phyloP scores from a whole-genome alignment of 148 eudicot species.

The Oxyria digyna region DNA sequence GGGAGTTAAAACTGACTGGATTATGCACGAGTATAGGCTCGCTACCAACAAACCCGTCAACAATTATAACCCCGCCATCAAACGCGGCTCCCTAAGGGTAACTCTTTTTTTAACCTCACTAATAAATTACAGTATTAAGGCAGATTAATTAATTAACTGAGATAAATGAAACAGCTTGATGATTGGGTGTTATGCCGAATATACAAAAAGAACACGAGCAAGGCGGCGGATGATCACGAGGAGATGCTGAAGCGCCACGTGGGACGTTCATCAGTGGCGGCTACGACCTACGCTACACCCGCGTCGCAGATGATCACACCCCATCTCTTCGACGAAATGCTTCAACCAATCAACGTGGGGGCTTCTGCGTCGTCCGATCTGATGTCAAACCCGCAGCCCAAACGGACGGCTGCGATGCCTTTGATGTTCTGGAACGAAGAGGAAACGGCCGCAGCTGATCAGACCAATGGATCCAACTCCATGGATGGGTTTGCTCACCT shows the following conservation, averaged over 20 bases:
- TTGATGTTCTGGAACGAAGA: neutral
- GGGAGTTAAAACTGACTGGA: constrained; percentile 2
- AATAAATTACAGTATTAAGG: too few species aligned
- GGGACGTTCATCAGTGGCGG: neutral
- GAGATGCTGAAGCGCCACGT: neutral
- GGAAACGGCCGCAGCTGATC: neutral
- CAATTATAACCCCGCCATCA: neutral
- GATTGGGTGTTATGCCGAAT: constrained; percentile 5
- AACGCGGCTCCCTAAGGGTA: neutral
- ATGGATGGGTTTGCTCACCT: neutral
- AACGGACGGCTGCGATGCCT: neutral
- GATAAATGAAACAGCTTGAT: neutral
- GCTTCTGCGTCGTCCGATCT: neutral
- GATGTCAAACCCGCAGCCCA: neutral
- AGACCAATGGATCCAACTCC: neutral
- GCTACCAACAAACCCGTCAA: neutral
- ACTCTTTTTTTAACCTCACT: neutral
- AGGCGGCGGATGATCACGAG: neutral
- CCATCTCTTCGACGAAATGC: neutral
- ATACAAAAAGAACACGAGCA: neutral
- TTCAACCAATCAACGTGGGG: neutral
- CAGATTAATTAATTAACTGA: neutral
- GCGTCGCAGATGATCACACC: neutral
- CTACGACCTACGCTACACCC: neutral
- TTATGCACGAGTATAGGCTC: constrained; percentile 1